These are phyloP conservation scores for Rostrohypoxylon terebratum DNA, from an alignment of 495 filamentous ascomycete species.

Conservation along the genomic window DNA sequence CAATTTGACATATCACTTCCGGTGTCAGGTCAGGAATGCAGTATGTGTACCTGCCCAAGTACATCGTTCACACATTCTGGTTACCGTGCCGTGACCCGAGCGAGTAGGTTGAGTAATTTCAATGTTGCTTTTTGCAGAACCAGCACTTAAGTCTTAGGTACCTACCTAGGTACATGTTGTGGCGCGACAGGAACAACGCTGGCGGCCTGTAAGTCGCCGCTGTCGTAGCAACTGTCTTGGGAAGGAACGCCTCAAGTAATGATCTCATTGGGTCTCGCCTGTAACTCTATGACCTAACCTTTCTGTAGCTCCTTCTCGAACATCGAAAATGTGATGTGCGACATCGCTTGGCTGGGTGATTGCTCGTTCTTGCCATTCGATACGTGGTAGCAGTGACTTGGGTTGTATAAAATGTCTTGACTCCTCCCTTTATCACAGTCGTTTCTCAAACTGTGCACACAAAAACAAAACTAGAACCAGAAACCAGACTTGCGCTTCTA, in stretches of 20 bases:
- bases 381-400: slow-evolving; percentile 17
- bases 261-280: slow-evolving; percentile 41
- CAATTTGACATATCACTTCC: background rate
- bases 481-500: slow-evolving; percentile 2
- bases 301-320: slow-evolving; percentile 22
- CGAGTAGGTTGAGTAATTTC: slow-evolving; percentile 12
- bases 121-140: background rate
- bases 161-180: background rate
- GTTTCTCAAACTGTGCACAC: slow-evolving; percentile 6
- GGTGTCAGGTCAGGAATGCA: background rate
- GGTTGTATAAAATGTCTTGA: slow-evolving; percentile 24
- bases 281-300: slow-evolving; percentile 42
- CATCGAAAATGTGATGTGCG: slow-evolving; percentile 12
- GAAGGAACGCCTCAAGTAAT: slow-evolving; percentile 24
- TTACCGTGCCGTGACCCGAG: slow-evolving; percentile 39
- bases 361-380: slow-evolving; percentile 7
- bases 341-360: slow-evolving; percentile 25
- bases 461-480: too few relatives aligned
- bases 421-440: slow-evolving; percentile 15
- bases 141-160: background rate
- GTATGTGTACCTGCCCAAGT: background rate
- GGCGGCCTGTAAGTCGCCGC: slow-evolving; percentile 22
- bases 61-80: background rate
- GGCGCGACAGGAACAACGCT: slow-evolving; percentile 8
- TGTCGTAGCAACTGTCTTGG: background rate